A percentile compares a stretch with the other conserved stretches of the same genome.
Conservation (phyloP, 2,329 filamentous ascomycete species). For the Neofusicoccum laricinum region DNA sequence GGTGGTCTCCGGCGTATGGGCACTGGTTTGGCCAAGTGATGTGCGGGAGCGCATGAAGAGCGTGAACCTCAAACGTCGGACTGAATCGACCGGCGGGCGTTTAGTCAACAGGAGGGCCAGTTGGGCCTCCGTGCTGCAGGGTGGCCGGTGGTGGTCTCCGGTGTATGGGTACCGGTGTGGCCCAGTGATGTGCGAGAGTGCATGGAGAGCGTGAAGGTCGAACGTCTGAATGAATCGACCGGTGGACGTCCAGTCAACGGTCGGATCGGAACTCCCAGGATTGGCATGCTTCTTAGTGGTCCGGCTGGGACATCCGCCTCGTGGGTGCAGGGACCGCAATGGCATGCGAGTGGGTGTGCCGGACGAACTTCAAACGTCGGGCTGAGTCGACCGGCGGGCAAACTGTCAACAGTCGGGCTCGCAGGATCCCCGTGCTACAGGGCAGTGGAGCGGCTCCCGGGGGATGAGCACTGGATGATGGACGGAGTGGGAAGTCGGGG, state of each 20-base stretch:
- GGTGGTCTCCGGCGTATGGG: neutral
- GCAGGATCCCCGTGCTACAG: too few species aligned
- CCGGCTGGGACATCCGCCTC: too few species aligned
- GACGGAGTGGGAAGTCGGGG: too few species aligned
- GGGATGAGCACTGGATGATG: too few species aligned
- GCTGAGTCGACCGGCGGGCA: too few species aligned
- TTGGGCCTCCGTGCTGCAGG: neutral
- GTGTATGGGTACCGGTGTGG: neutral
- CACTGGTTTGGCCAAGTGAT: neutral
- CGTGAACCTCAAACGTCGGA: neutral
- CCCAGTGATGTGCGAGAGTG: neutral
- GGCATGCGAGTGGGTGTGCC: too few species aligned
- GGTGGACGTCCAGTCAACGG: neutral
- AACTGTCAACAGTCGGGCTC: too few species aligned
- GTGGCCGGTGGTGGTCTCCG: neutral
- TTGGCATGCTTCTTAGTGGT: too few species aligned
- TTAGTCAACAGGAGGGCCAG: neutral
- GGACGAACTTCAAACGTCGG: too few species aligned
- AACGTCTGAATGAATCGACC: neutral
- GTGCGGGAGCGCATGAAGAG: neutral
- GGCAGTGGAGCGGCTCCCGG: too few species aligned
- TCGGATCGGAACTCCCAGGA: too few species aligned
- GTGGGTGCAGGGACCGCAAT: too few species aligned
- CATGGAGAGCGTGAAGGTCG: neutral
- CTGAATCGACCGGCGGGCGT: neutral